Conservation (phyloP, 345 rosid genomes). For the Citrus sinensis region DNA sequence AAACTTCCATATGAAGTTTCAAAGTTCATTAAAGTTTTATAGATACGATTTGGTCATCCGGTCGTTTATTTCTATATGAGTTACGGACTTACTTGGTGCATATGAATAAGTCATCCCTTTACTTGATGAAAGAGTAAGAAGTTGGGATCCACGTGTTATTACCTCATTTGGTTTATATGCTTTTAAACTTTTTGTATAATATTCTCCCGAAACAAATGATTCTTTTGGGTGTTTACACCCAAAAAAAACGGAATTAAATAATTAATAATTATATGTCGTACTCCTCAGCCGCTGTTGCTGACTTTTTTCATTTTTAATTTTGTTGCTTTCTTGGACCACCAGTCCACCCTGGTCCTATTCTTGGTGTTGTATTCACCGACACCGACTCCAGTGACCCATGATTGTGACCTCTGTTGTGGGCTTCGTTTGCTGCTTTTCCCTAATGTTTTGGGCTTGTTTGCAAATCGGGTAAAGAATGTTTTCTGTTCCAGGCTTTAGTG, state of each 20-base stretch:
- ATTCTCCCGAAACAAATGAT: neutral
- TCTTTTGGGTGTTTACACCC: neutral
- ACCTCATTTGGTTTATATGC: too few relatives aligned
- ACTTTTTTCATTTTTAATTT: neutral
- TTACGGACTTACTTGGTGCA: neutral
- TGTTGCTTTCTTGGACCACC: slow-evolving; percentile 1
- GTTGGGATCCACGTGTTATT: neutral
- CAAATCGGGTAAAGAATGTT: too few relatives aligned
- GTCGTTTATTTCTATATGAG: too few relatives aligned
- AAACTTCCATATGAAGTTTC: neutral
- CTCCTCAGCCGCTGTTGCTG: neutral
- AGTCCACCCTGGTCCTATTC: too few relatives aligned
- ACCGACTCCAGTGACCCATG: neutral
- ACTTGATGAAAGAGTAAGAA: neutral
- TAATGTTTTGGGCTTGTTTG: neutral
- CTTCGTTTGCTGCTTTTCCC: neutral
- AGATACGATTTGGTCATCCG: too few relatives aligned
- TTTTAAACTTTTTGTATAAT: too few relatives aligned
- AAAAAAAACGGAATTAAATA: neutral
- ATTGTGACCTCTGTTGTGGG: neutral
- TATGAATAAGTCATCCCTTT: too few relatives aligned
- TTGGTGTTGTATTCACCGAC: neutral
- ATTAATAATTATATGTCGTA: neutral
- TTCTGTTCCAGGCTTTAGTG: neutral
- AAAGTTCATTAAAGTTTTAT: too few relatives aligned